Conservation (phyloP, 2,329 filamentous ascomycete species). For the Pseudonectria buxi region DNA sequence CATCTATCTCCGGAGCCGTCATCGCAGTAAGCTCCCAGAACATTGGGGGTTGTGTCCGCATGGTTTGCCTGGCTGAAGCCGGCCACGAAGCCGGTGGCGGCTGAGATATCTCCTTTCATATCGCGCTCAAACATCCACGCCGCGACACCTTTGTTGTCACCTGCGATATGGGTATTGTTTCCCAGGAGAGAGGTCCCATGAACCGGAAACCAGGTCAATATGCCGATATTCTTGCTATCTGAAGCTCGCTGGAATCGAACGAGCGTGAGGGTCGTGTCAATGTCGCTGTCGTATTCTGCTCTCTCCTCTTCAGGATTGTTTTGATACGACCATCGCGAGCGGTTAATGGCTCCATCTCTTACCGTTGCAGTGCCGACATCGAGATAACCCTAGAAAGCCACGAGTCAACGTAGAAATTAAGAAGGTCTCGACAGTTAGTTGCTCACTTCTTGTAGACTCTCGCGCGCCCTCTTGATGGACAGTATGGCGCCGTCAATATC, state of each 20-base stretch:
- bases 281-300: slow-evolving; percentile 51
- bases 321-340: slow-evolving; percentile 81
- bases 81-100: slow-evolving; percentile 68
- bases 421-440: not conserved
- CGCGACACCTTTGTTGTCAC: slow-evolving; percentile 96
- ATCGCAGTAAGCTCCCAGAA: slow-evolving; percentile 83
- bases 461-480: slow-evolving; percentile 75
- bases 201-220: slow-evolving; percentile 86
- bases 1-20: slow-evolving; percentile 69
- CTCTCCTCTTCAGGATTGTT: slow-evolving; percentile 76
- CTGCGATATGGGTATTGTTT: slow-evolving; percentile 85
- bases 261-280: slow-evolving; percentile 61
- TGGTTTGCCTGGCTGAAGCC: slow-evolving; percentile 91
- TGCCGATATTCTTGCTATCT: slow-evolving; percentile 69
- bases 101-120: slow-evolving; percentile 45
- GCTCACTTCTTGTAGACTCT: slow-evolving; percentile 37
- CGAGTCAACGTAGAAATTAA: not conserved
- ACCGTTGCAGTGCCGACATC: slow-evolving; percentile 65
- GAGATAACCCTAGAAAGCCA: slow-evolving; percentile 50
- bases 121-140: slow-evolving; percentile 76
- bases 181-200: slow-evolving; percentile 87
- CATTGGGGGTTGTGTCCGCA: slow-evolving; percentile 84
- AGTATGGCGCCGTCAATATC: slow-evolving; percentile 80
- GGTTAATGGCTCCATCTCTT: slow-evolving; percentile 74
- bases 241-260: slow-evolving; percentile 69